Conservation (phyloP, 139 green algal species). For the Astrephomene gubernaculifera region DNA sequence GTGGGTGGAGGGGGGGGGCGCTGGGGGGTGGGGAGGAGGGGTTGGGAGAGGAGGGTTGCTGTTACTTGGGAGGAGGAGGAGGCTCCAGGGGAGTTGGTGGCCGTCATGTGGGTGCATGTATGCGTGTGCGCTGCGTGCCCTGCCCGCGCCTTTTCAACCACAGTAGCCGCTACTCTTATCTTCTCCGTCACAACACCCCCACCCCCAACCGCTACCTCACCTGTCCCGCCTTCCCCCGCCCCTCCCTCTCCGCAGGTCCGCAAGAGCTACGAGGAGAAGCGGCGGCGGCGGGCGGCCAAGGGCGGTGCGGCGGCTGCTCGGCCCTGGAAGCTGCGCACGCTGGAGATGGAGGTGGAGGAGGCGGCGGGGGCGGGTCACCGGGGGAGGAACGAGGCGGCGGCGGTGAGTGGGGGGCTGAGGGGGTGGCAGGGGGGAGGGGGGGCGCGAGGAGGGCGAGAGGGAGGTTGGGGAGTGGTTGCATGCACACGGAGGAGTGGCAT, state of each 20-base stretch:
- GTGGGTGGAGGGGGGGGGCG: slow-evolving; percentile 31
- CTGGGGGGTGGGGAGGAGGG: not conserved
- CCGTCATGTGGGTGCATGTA: no score
- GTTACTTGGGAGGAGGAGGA: no score
- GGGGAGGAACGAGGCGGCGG: slow-evolving; percentile 15
- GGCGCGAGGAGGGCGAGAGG: not conserved
- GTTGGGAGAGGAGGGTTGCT: not conserved
- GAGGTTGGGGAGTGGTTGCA: no score
- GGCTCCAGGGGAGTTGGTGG: no score
- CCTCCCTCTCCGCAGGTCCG: slow-evolving; percentile 50
- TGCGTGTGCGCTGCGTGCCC: no score
- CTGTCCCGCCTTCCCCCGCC: not conserved
- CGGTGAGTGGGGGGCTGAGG: slow-evolving; percentile 31
- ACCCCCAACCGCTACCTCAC: not conserved
- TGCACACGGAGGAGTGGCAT: no score
- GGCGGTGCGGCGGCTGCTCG: slow-evolving; percentile 58
- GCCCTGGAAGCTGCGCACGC: slow-evolving; percentile 83
- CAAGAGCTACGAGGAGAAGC: slow-evolving; percentile 94
- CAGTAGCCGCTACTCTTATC: no score
- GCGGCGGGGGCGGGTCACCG: slow-evolving; percentile 10
- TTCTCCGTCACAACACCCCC: not conserved
- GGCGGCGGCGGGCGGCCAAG: slow-evolving; percentile 63
- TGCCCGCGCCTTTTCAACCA: no score
- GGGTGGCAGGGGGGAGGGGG: slow-evolving; percentile 4
- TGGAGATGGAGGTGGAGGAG: slow-evolving; percentile 82